These are phyloP conservation scores for Liquidambar formosana DNA, from an alignment of 164 flowering plant genomes.

Conservation along the genomic window DNA sequence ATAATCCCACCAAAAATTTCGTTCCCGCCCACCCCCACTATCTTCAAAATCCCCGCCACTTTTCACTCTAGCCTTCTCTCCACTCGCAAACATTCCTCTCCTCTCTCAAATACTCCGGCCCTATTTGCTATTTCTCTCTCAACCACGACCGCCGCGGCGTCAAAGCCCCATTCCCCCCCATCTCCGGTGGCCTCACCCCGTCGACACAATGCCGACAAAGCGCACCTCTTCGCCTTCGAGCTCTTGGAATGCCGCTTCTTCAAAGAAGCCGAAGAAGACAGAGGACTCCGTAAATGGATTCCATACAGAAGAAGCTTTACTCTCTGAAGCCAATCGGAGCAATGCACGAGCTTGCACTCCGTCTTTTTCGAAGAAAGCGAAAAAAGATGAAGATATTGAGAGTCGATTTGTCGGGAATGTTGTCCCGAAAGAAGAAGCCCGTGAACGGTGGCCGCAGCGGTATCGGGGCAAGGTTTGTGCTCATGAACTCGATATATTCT, in stretches of 20 bases:
- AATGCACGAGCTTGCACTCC: not conserved
- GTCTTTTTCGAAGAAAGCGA: not conserved
- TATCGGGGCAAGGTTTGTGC: slow-evolving; percentile 16
- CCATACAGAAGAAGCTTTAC: not conserved
- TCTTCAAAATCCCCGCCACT: no score
- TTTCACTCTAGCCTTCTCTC: no score
- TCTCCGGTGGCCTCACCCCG: no score
- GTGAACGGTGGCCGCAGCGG: slow-evolving; percentile 39
- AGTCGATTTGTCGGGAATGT: slow-evolving; percentile 26
- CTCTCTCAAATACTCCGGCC: no score
- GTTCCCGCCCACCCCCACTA: no score
- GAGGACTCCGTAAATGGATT: not conserved
- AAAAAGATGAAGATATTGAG: slow-evolving; percentile 2
- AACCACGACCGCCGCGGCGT: no score
- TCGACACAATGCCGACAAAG: not conserved
- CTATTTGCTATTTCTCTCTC: no score
- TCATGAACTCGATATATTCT: not conserved
- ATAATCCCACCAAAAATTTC: no score
- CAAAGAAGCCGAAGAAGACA: not conserved
- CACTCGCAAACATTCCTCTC: no score
- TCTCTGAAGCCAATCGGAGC: not conserved
- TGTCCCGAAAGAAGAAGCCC: slow-evolving; percentile 29
- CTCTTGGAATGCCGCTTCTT: not conserved
- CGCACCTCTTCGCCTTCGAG: not conserved
- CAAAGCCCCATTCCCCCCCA: not conserved